Conservation (phyloP, 2,329 filamentous ascomycete species). For the Cladophialophora bantiana region DNA sequence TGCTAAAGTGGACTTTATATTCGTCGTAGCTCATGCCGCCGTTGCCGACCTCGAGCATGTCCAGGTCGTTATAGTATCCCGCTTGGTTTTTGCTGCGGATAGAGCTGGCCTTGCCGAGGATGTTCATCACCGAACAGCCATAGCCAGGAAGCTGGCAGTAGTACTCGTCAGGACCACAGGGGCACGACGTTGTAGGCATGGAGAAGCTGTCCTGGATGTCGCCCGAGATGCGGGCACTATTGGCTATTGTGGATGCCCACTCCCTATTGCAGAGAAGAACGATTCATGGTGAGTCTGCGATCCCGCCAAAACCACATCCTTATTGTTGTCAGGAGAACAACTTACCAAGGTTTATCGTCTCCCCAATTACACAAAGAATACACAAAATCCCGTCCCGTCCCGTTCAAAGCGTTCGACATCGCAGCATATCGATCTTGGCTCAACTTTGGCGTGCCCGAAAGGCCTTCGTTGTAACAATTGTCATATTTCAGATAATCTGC, state of each 20-base stretch:
- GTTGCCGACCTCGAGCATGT: conserved; percentile 54
- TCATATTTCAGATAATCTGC: conserved; percentile 58
- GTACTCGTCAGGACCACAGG: conserved; percentile 50
- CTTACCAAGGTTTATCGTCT: conserved; percentile 51
- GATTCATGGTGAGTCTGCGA: not conserved
- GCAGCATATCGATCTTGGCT: conserved; percentile 57
- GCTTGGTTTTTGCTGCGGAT: conserved; percentile 50
- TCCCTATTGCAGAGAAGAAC: conserved; percentile 39
- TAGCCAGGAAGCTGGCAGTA: conserved; percentile 55
- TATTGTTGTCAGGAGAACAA: not conserved
- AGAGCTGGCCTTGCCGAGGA: conserved; percentile 57
- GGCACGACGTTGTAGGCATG: conserved; percentile 52
- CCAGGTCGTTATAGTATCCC: conserved; percentile 56
- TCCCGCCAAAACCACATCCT: too few relatives aligned
- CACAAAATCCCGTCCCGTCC: conserved; percentile 54
- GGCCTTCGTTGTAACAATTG: conserved; percentile 64
- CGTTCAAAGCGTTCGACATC: conserved; percentile 58
- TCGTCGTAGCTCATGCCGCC: conserved; percentile 50
- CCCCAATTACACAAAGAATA: conserved; percentile 62
- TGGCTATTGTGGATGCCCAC: conserved; percentile 57
- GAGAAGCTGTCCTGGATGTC: conserved; percentile 58
- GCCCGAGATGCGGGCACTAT: conserved; percentile 56
- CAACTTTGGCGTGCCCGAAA: conserved; percentile 56
- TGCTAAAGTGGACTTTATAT: conserved; percentile 53
- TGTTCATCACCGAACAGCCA: conserved; percentile 59